Percentiles rank a stretch among this genome's conserved stretches.
Conservation (phyloP, 2,329 filamentous ascomycete species). For the Colletotrichum sp. region DNA sequence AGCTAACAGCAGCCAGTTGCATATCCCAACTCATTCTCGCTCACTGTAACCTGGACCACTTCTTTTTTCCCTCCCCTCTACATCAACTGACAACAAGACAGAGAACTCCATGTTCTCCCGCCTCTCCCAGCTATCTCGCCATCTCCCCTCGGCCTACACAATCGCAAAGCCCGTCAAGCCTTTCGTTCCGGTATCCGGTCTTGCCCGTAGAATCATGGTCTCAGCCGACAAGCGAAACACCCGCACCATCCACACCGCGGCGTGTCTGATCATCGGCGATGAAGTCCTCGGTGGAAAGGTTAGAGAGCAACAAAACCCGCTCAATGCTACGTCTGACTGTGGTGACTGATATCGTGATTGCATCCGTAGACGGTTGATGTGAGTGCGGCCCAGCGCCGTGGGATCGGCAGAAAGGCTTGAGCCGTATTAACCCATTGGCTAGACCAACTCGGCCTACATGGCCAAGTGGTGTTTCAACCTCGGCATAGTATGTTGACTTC, state of each 20-base stretch:
- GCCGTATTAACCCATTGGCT: slow-evolving; percentile 15
- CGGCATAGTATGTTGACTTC: slow-evolving; percentile 56
- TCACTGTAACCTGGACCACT: neutral
- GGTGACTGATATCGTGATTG: neutral
- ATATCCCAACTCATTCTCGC: neutral
- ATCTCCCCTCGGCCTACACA: slow-evolving; percentile 52
- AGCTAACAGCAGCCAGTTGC: neutral
- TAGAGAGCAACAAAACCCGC: slow-evolving; percentile 8
- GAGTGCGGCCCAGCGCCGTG: slow-evolving; percentile 23
- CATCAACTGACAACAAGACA: neutral
- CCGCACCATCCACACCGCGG: slow-evolving; percentile 84
- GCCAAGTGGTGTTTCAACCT: slow-evolving; percentile 69
- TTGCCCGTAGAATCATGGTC: slow-evolving; percentile 45
- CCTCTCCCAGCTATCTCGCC: slow-evolving; percentile 74
- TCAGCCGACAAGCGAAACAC: slow-evolving; percentile 59
- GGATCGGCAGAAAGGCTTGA: neutral
- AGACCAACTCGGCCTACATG: slow-evolving; percentile 70
- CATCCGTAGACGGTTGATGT: slow-evolving; percentile 42
- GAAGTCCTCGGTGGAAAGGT: slow-evolving; percentile 96
- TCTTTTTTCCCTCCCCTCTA: neutral
- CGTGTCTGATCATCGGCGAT: slow-evolving; percentile 95
- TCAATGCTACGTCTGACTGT: neutral
- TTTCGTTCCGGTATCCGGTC: slow-evolving; percentile 23
- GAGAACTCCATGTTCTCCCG: slow-evolving; percentile 72
- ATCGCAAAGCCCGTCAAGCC: slow-evolving; percentile 29